A percentile compares a stretch with the other conserved stretches of the same genome.
These are phyloP conservation scores for Ciborinia camelliae DNA, from an alignment of 2,329 filamentous ascomycete species.

Conservation along the genomic window DNA sequence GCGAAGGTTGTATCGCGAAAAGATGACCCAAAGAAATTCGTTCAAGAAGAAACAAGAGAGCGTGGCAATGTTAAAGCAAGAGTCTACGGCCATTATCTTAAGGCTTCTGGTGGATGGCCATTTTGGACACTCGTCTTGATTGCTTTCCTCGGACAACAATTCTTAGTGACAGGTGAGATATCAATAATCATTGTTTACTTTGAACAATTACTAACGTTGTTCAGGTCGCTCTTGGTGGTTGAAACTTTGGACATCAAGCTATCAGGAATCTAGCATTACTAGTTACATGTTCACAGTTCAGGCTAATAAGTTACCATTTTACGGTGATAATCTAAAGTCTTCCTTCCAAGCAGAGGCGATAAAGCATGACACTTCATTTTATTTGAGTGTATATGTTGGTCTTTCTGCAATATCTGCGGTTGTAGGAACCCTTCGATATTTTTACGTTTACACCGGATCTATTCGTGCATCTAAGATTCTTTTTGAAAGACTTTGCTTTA, in stretches of 20 bases:
- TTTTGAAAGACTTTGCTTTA: constrained; percentile 63
- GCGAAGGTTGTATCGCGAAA: constrained; percentile 50
- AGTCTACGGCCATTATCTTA: constrained; percentile 67
- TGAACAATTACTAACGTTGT: constrained; percentile 9
- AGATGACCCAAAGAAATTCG: constrained; percentile 61
- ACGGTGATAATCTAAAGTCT: constrained; percentile 2
- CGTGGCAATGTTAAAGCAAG: constrained; percentile 63
- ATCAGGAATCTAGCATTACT: constrained; percentile 36
- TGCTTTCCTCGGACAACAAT: constrained; percentile 54
- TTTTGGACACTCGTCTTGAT: constrained; percentile 56
- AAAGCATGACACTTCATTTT: constrained; percentile 49
- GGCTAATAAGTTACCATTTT: constrained; percentile 14
- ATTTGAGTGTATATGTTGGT: constrained; percentile 64
- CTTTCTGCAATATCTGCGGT: constrained; percentile 56
- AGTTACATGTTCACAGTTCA: constrained; percentile 44
- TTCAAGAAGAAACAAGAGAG: constrained; percentile 72
- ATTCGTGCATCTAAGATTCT: constrained; percentile 65
- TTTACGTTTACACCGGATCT: constrained; percentile 61
- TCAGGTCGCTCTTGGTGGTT: constrained; percentile 60
- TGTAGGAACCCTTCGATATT: constrained; percentile 60
- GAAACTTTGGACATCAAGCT: constrained; percentile 56
- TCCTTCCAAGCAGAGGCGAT: neutral
- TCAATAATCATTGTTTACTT: neutral
- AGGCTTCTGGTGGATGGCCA: constrained; percentile 59
- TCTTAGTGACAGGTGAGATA: constrained; percentile 50